Conservation (phyloP, 805 yeast species). For the Pichia pseudocactophila region DNA sequence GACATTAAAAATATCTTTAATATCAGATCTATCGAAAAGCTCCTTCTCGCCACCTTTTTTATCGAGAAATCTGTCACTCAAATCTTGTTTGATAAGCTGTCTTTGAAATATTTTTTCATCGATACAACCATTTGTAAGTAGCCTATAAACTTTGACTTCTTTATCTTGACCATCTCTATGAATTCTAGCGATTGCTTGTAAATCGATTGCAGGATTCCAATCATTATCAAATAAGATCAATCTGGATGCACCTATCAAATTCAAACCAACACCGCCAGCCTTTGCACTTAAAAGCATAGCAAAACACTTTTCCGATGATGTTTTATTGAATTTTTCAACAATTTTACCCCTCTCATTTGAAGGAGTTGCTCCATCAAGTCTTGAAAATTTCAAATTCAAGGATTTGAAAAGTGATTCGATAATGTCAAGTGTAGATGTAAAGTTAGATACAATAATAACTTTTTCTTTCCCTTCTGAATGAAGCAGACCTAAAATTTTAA, state of each 20-base stretch:
- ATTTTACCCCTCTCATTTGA: constrained; percentile 52
- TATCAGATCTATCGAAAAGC: constrained; percentile 58
- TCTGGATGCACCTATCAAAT: constrained; percentile 83
- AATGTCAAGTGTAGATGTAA: constrained; percentile 77
- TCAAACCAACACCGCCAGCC: constrained; percentile 91
- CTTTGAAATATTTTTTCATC: constrained; percentile 94
- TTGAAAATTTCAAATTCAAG: constrained; percentile 39
- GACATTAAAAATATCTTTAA: constrained; percentile 67
- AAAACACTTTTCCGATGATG: constrained; percentile 33
- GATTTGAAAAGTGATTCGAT: constrained; percentile 48
- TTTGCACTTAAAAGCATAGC: constrained; percentile 78
- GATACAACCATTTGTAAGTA: constrained; percentile 80
- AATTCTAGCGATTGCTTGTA: constrained; percentile 92
- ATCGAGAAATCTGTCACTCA: constrained; percentile 64
- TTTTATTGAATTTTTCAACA: constrained; percentile 60
- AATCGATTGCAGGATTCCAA: constrained; percentile 92
- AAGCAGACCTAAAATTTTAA: constrained; percentile 41
- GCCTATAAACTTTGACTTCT: constrained; percentile 73
- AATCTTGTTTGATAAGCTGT: constrained; percentile 73
- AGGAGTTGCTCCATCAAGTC: constrained; percentile 84
- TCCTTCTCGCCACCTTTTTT: constrained; percentile 39
- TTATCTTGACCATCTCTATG: constrained; percentile 87
- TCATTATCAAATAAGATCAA: constrained; percentile 83
- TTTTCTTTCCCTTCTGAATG: constrained; percentile 46
- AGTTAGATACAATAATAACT: constrained; percentile 78